Percentiles rank a stretch among this genome's conserved stretches.
Conservation (phyloP, 208 protist species). For the Herpetomonas samuelpessoai region DNA sequence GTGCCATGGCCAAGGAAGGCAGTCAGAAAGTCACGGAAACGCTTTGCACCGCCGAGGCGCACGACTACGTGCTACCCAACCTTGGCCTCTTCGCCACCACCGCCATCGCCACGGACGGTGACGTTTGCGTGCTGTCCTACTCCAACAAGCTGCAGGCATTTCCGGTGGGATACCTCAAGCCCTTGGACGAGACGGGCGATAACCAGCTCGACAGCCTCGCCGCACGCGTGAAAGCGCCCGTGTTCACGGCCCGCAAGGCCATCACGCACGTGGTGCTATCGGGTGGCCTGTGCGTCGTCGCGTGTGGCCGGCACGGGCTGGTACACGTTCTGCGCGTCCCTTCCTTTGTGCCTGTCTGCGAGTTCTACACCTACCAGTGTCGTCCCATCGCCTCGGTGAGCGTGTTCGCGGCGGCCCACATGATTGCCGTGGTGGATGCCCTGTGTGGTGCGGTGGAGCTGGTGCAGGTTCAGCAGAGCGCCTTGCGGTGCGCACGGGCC, state of each 20-base stretch:
- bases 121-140: constrained; percentile 3
- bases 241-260: constrained; percentile 15
- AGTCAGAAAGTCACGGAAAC: neutral
- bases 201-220: constrained; percentile 29
- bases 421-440: constrained; percentile 56
- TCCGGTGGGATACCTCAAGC: neutral
- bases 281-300: constrained; percentile 26
- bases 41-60: neutral
- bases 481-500: neutral
- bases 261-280: constrained; percentile 28
- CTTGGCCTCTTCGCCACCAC: neutral
- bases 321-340: constrained; percentile 34
- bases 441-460: constrained; percentile 57
- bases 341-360: constrained; percentile 20
- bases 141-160: neutral
- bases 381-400: constrained; percentile 40
- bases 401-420: constrained; percentile 31
- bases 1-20: neutral
- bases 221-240: constrained; percentile 11
- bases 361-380: constrained; percentile 28
- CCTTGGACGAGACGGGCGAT: constrained; percentile 9
- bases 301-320: constrained; percentile 24
- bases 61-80: constrained; percentile 1
- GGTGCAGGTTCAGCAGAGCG: constrained; percentile 34
- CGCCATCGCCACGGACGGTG: constrained; percentile 9